Evolutionary conservation across 2,329 filamentous ascomycete species (phyloP), one percentile per base, ranked within the genome.

Genomic region (Mariannaea sp.): DNA sequence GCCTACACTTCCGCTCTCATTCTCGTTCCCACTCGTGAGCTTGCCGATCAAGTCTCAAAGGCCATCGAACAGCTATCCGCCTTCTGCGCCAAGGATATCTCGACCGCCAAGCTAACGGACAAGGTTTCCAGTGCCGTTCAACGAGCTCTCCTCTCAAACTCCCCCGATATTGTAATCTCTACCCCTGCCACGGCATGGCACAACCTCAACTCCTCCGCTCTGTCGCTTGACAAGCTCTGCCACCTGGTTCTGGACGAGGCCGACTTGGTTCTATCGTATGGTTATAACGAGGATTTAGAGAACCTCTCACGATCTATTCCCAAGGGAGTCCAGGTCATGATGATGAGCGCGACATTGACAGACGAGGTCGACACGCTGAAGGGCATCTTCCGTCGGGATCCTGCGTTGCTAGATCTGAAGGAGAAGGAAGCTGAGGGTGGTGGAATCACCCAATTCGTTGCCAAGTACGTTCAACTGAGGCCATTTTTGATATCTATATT

Each of bases 331-430:
- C 94, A 99, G 75, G 92, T 91, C 2, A 87, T 94, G 66, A 81
- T 99, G 69, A 96, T 96, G 85, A 96, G 91, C 61, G 94, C 94
- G 6, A 99, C 94, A 0, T 79, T 99, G 47, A 92, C 89, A 4
- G 84, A 87, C 0, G 94, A 99, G 66, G 86, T 97, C 3, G 88
- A 97, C 61, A 87, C 85, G 1, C 73, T 99, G 53, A 94, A 94
- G 70, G 84, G 83, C 2, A 80, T 97, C 24, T 96, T 99, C 72
- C 94, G 91, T 70, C 82, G 87, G 10, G 86, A 89, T 64, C 92
- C 93, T 0, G 86, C 84, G 1, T 73, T 94, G 36, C 75, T 99
- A 61, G 88, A 96, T 67, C 75, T 99, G 14, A 89, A 94, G 58
- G 90, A 96, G 60, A 82, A 87, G 44, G 90, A 95, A 61, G 86